Evolutionary conservation across 2,329 filamentous ascomycete species (phyloP).

Genomic region (Hypoxylon sp.): DNA sequence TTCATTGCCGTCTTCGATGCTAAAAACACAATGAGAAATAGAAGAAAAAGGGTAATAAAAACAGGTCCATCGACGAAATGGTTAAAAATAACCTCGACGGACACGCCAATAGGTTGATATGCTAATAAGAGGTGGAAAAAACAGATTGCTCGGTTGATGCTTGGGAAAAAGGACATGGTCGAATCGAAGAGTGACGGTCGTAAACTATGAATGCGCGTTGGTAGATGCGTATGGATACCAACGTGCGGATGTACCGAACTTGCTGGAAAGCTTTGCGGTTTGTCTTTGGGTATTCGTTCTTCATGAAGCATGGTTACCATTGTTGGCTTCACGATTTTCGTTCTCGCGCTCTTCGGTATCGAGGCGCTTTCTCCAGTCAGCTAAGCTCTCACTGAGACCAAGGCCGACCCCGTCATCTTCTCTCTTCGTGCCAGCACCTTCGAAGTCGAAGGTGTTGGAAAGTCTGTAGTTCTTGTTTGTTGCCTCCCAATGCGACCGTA

Average conservation of each 20-base stretch:
- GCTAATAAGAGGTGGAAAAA: conserved; percentile 15
- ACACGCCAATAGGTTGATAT: conserved; percentile 12
- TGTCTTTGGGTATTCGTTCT: conserved; percentile 2
- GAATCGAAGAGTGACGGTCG: conserved; percentile 14
- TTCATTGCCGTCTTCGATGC: conserved; percentile 31
- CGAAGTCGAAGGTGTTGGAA: conserved; percentile 89
- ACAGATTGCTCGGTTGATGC: conserved; percentile 6
- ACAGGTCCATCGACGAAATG: conserved; percentile 10
- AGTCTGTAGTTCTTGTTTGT: conserved; percentile 95
- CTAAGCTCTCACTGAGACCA: conserved; percentile 74
- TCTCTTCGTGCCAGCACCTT: conserved; percentile 56
- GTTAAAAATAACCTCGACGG: conserved; percentile 7
- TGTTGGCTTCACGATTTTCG: conserved; percentile 27
- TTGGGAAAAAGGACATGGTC: conserved; percentile 13
- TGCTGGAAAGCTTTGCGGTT: neutral
- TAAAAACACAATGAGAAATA: conserved; percentile 14
- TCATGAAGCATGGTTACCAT: conserved; percentile 33
- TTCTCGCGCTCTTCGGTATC: conserved; percentile 62
- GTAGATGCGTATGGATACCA: conserved; percentile 12
- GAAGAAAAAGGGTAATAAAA: conserved; percentile 7
- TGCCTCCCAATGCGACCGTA: conserved; percentile 92
- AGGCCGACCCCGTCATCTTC: conserved; percentile 55
- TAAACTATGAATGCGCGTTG: conserved; percentile 18
- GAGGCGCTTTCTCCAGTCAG: conserved; percentile 81
- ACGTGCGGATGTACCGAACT: conserved; percentile 23